These are phyloP conservation scores for Ziziphus jujuba DNA, from an alignment of 306 rosid genomes.

Conservation along the genomic window DNA sequence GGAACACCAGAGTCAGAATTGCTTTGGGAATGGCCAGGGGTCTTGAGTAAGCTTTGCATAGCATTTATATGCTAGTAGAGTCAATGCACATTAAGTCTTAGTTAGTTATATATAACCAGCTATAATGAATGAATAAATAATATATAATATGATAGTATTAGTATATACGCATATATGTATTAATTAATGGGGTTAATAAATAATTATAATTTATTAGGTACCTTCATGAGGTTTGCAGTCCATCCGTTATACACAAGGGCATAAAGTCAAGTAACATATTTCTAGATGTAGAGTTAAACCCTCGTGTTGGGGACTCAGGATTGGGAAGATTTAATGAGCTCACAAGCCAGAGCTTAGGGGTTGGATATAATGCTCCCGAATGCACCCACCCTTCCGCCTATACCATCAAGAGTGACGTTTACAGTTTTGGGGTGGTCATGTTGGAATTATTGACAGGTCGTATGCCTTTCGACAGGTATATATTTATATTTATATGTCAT, in stretches of 20 bases:
- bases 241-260: slow-evolving; percentile 73
- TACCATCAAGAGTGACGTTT: slow-evolving; percentile 73
- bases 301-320: slow-evolving; percentile 78
- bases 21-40: slow-evolving; percentile 88
- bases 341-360: slow-evolving; percentile 65
- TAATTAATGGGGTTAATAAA: too few relatives aligned
- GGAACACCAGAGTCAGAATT: slow-evolving; percentile 93
- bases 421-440: slow-evolving; percentile 91
- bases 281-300: slow-evolving; percentile 75
- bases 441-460: slow-evolving; percentile 84
- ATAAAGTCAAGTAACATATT: slow-evolving; percentile 84
- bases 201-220: slow-evolving; percentile 57
- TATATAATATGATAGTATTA: too few relatives aligned
- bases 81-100: slow-evolving; percentile 38
- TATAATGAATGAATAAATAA: too few relatives aligned
- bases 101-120: too few relatives aligned
- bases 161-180: too few relatives aligned
- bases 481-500: background rate
- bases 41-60: too few relatives aligned
- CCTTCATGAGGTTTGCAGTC: slow-evolving; percentile 79
- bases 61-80: too few relatives aligned
- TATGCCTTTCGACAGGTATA: slow-evolving; percentile 77
- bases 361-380: slow-evolving; percentile 91
- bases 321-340: slow-evolving; percentile 75
- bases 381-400: slow-evolving; percentile 65